Evolutionary conservation across 2,329 filamentous ascomycete species (phyloP), one percentile per base, ranked within the genome.

Genomic region (Lasiodiplodia theobromae): DNA sequence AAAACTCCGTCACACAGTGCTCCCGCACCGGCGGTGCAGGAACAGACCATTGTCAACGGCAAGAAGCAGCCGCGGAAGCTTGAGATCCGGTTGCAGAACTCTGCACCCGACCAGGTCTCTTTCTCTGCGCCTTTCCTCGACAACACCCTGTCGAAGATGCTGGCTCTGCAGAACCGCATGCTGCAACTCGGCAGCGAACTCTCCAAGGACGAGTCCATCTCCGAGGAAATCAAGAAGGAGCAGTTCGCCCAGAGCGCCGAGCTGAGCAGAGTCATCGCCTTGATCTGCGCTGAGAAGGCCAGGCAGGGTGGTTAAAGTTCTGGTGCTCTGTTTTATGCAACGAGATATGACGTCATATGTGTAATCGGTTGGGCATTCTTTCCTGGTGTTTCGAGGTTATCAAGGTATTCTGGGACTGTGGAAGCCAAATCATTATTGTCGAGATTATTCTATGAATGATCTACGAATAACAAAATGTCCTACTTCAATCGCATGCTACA

Each of bases 71-170:
- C 83, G 3, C 78, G 83, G 44, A 85, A 85, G 71, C 81, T 85
- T 56, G 83, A 85, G 69, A 83, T 85, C 78, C 78, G 83, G 23
- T 78, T 85, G 4, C 80, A 79, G 37, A 77, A 76, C 66, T 76
- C 77, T 10, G 77, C 78, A 28, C 68, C 70, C 4, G 77, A 80
- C 56, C 79, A 78, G 67, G 77, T 85, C 69, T 81, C 81, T 44
- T 85, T 85, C 76, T 83, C 81, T n/a, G 83, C 83, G 0, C 83
- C 83, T 0, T 85, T 85, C 78, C 81, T 85, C 65, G 83, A 85
- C 77, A 85, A 85, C 73, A 85, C 83, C 5, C 78, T 85, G 1
- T 77, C 81, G 66, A 85, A 85, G 78, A 82, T 85, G 75, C 74
- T 85, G 62, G 74, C 78, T 12, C 77, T 85, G 54, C 83, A 85